Conservation (phyloP, 208 protist species). For the Trypanosomatidae sp. region DNA sequence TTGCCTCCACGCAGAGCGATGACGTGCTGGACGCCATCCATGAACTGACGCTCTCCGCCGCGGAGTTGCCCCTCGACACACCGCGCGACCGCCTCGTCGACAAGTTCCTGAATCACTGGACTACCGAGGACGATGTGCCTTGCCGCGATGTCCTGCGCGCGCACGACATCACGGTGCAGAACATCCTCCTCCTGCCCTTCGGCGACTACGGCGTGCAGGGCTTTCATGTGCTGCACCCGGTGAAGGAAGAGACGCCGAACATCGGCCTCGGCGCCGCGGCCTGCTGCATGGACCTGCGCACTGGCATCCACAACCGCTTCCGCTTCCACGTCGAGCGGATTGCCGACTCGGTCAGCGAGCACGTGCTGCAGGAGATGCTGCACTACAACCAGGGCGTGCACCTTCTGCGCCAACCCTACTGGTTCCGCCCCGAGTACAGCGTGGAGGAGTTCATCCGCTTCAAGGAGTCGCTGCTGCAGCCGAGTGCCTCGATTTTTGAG, state of each 20-base stretch:
- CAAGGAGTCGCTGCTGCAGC: conserved; percentile 86
- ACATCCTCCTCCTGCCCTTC: conserved; percentile 74
- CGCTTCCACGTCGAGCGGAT: conserved; percentile 90
- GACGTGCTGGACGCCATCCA: conserved; percentile 85
- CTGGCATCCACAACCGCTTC: conserved; percentile 90
- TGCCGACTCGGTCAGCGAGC: conserved; percentile 85
- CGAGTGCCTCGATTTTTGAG: conserved; percentile 79
- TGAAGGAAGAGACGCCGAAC: conserved; percentile 76
- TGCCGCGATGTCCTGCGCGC: conserved; percentile 48
- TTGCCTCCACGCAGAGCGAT: conserved; percentile 58
- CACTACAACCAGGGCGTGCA: conserved; percentile 86
- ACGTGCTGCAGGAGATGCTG: conserved; percentile 77
- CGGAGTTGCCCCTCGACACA: conserved; percentile 79
- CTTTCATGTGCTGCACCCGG: conserved; percentile 72
- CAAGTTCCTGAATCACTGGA: conserved; percentile 75
- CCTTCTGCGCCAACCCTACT: conserved; percentile 85
- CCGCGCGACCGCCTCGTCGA: conserved; percentile 45
- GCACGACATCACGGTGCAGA: conserved; percentile 65
- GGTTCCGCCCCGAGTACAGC: conserved; percentile 89
- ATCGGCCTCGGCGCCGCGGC: conserved; percentile 77
- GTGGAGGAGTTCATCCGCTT: conserved; percentile 91
- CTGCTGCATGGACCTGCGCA: conserved; percentile 87
- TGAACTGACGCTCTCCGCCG: conserved; percentile 84
- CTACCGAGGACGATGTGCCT: conserved; percentile 57
- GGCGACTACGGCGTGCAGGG: conserved; percentile 86